Evolutionary conservation across 108 stramenopile species (phyloP), one percentile per base, ranked within the genome.

Genomic region (Conticribra guillardii): DNA sequence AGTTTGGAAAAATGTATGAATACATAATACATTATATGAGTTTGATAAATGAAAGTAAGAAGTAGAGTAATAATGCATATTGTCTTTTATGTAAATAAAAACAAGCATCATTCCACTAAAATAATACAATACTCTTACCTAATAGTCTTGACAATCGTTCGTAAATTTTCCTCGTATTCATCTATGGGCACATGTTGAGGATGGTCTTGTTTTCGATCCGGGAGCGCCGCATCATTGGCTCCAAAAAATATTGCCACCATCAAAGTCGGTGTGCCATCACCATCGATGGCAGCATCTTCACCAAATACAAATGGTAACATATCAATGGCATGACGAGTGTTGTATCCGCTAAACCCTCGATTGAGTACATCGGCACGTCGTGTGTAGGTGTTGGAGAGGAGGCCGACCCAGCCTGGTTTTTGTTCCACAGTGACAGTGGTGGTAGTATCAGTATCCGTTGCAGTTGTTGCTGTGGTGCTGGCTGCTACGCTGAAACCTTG

Each of bases 361-460:
- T 89, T 92, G 32, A 89, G n/a, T 2, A 92, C 82, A 76, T 92
- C 91, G 48, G 85, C 88, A 21, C 88, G 80, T 37, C 91, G 73
- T 31, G 87, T 83, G 49, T 86, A 41, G 8, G 37, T 11, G 11
- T 41, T 41, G 37, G 8, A 9, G 11, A 41, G 37, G 5, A 41
- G 11, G 37, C 8, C 5, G 5, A 41, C 37, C 37, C 37, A 41
- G 37, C 37, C 37, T 9, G 37, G 37, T 41, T 41, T n/a, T n/a
- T n/a, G n/a, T n/a, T n/a, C n/a, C n/a, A n/a, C n/a, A n/a, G n/a
- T n/a, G n/a, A n/a, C n/a, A n/a, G n/a, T n/a, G n/a, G n/a, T n/a
- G n/a, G n/a, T n/a, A n/a, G n/a, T n/a, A n/a, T n/a, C n/a, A n/a
- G n/a, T n/a, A n/a, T n/a, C n/a, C n/a, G n/a, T n/a, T n/a, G n/a